Evolutionary conservation across 352 stramenopile genomes (phyloP), one percentile per base, ranked within the genome.

Genomic region (Phytophthora pini): DNA sequence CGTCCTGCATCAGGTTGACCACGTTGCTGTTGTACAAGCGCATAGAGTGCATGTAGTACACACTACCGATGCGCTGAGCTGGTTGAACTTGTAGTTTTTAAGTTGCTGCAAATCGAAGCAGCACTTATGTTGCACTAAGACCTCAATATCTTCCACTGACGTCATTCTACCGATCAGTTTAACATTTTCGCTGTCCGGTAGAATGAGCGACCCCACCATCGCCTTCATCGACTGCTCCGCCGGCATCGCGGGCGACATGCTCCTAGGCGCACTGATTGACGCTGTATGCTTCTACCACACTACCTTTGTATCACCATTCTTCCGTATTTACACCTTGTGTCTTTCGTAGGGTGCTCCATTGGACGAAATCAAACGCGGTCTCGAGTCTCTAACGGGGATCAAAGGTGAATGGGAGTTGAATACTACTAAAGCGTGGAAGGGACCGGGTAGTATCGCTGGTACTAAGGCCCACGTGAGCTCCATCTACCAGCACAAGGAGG

Each of bases 241-340:
- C 13, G 92, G 92, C 29, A 84, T 95, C 46, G 92, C 92, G 20
- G 92, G 92, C 27, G 92, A 98, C 74, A 98, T 98, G 92, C 79
- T 98, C 24, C 81, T 98, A 1, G 92, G 84, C 27, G 86, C 88
- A 29, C 69, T 97, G 40, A 88, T 97, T 41, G 90, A 97, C 43
- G 92, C 92, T 10, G 87, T 95, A 55, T 26, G 80, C 13, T 36
- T 36, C 31, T 77, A 15, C 9, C 15, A 56, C 27, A 27, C 13
- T 11, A 34, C n/a, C 10, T 9, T 17, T 13, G 50, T 9, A 26
- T 3, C 26, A 1, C 6, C 0, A 32, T 34, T 17, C 36, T 39
- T 34, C n/a, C n/a, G 29, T 3, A 26, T 38, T 24, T 15, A 31
- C 3, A 40, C 50, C 32, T 36, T 61, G 31, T 50, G 2, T 61